Conservation (phyloP, 2,329 filamentous ascomycete species). For the Calonectria honghensis region DNA sequence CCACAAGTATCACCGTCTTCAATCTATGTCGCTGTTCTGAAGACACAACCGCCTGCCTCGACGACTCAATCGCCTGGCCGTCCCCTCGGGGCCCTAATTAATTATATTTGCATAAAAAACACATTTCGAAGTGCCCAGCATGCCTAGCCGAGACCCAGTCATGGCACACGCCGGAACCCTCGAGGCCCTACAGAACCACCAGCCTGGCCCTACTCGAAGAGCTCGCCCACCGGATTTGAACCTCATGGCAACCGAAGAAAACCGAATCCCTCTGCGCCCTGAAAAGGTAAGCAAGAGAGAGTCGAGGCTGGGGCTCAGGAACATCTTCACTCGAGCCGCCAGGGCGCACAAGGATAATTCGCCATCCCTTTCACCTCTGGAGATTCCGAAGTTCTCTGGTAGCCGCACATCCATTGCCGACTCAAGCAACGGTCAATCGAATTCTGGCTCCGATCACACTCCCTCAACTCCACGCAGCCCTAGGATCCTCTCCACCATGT, state of each 20-base stretch:
- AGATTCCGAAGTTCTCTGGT: constrained; percentile 59
- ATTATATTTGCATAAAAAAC: neutral
- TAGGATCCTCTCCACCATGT: constrained; percentile 52
- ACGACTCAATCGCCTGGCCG: constrained; percentile 40
- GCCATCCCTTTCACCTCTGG: constrained; percentile 55
- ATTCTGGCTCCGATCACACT: constrained; percentile 61
- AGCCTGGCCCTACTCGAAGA: constrained; percentile 48
- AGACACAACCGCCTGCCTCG: constrained; percentile 38
- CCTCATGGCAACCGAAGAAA: constrained; percentile 55
- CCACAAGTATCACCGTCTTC: constrained; percentile 22
- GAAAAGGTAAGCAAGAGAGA: constrained; percentile 68
- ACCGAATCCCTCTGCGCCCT: constrained; percentile 65
- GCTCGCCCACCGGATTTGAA: constrained; percentile 54
- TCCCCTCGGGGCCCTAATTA: constrained; percentile 34
- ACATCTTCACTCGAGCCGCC: constrained; percentile 69
- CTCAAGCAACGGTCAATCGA: constrained; percentile 61
- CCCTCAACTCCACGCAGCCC: constrained; percentile 53
- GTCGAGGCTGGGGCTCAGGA: constrained; percentile 71
- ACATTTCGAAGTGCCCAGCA: constrained; percentile 26
- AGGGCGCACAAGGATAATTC: constrained; percentile 62
- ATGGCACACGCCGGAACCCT: constrained; percentile 51
- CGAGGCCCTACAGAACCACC: constrained; percentile 52
- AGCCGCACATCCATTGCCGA: constrained; percentile 69
- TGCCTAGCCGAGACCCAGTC: constrained; percentile 54
- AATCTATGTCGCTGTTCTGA: constrained; percentile 45